A percentile compares a stretch with the other conserved stretches of the same genome.
phyloP scores from a whole-genome alignment of 768 basidiomycete genomes.

The Pleurotus platypus region DNA sequence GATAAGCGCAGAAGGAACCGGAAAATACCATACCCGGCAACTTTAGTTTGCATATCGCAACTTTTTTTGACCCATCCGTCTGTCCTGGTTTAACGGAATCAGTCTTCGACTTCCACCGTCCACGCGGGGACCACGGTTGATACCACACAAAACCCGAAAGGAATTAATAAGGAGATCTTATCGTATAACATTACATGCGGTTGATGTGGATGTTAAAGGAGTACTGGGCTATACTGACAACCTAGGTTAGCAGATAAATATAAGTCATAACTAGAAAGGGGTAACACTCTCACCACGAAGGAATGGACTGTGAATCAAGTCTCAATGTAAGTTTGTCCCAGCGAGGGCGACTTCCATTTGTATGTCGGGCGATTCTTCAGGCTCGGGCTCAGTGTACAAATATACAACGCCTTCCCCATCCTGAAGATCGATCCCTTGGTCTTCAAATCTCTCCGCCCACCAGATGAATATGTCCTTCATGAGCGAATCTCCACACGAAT shows the following conservation, averaged over 20 bases:
- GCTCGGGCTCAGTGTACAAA: constrained; percentile 34
- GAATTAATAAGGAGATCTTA: no score
- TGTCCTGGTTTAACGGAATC: constrained; percentile 49
- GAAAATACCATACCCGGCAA: constrained; percentile 62
- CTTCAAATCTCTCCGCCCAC: constrained; percentile 52
- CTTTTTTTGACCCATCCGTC: constrained; percentile 71
- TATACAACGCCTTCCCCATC: constrained; percentile 55
- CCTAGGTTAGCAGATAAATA: no score
- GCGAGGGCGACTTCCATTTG: no score
- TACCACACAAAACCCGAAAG: no score
- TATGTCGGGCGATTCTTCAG: neutral
- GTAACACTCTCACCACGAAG: no score
- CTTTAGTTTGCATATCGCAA: constrained; percentile 69
- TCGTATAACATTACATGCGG: no score
- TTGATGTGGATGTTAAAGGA: no score
- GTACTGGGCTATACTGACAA: no score
- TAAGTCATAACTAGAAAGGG: no score
- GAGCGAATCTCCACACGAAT: constrained; percentile 36
- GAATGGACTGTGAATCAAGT: no score
- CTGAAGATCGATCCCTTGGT: constrained; percentile 44
- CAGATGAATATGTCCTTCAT: constrained; percentile 49
- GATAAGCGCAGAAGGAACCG: neutral
- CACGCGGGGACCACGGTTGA: no score
- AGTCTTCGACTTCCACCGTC: constrained; percentile 24
- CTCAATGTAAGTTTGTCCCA: no score